Base-by-base conservation (phyloP, 2,329 filamentous ascomycete genomes). In the Penicillium sp. region DNA sequence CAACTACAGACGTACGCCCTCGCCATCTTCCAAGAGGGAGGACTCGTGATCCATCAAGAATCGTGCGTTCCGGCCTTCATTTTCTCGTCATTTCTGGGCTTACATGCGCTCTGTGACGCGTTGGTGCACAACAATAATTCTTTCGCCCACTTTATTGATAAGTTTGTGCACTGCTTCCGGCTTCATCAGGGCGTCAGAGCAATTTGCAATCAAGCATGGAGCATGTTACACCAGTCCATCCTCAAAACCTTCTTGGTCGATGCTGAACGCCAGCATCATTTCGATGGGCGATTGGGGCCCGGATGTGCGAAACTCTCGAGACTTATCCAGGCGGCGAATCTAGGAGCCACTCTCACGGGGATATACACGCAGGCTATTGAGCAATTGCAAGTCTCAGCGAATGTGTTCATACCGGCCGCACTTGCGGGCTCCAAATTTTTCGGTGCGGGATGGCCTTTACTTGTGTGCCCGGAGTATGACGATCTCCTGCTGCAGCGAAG, bases 1-100 rank as follows among this genome's bases (percentile, higher is more conserved):
- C 72, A 74, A 41, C 65, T 77, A 7, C 59, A 62, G 37, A 58
- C 49, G 1, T 52, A 59, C 41, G 59, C 58, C 2, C 42, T 60
- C 3, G 48, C 51, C 3, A 53, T 51, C 9, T 55, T 59, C 35
- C 55, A 57, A 9, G 41, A 50, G 1, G 18, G 29, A 32, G 29
- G 29, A 32, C 29, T 32, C 29, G 29, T 32, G 29, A 32, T 32
- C 29, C 8, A 32, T 44, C 3, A 48, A 32, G 48, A 49, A n/a
- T 49, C 47, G n/a, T 55, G 52, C 11, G 7, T 55, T 2, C 47
- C 54, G 0, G 24, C 46, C 2, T 50, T 53, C 32, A n/a, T 57
- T 18, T 57, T 57, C n/a, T 47, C 52, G n/a, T 53, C 50, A 5
- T 29, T 35, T 25, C 37, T 57, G 5, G 54, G 44, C 3, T 4